Conservation (phyloP, 768 basidiomycete genomes). For the Agrocybe praecox region DNA sequence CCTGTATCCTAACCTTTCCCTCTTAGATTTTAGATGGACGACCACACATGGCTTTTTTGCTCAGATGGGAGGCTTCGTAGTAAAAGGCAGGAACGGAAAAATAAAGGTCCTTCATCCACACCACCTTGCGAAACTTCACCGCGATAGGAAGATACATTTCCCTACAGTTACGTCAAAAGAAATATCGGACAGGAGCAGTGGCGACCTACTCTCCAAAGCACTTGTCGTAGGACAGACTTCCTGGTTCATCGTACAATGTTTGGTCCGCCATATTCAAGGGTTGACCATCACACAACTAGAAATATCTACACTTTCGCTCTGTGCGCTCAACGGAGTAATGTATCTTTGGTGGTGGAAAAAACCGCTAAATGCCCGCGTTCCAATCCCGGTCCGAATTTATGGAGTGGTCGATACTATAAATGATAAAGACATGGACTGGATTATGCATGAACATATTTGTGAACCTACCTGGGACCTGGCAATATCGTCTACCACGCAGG, state of each 20-base stretch:
- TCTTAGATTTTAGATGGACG: slow-evolving; percentile 6
- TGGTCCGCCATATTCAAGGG: slow-evolving; percentile 20
- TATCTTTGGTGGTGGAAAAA: slow-evolving; percentile 39
- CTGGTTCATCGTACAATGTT: slow-evolving; percentile 32
- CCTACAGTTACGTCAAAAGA: slow-evolving; percentile 14
- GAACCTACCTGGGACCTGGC: no score
- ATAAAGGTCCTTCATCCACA: not conserved
- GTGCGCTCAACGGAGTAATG: slow-evolving; percentile 23
- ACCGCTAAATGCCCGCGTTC: slow-evolving; percentile 12
- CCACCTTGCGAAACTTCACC: not conserved
- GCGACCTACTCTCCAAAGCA: slow-evolving; percentile 24
- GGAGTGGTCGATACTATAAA: no score
- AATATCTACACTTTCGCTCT: slow-evolving; percentile 29
- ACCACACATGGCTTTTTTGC: slow-evolving; percentile 5
- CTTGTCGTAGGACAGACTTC: slow-evolving; percentile 27
- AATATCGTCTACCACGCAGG: no score
- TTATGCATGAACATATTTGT: no score
- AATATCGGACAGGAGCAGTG: slow-evolving; percentile 29
- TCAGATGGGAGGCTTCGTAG: slow-evolving; percentile 11
- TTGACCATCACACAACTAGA: slow-evolving; percentile 32
- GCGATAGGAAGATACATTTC: not conserved
- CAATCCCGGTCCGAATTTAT: no score
- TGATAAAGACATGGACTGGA: no score
- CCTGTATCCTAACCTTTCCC: no score
- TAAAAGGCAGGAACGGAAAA: slow-evolving; percentile 19